Percentiles rank a stretch among this genome's conserved stretches.
These are phyloP conservation scores for Alternaria hordeiaustralica DNA, from an alignment of 2,329 filamentous ascomycete species.

Conservation along the genomic window DNA sequence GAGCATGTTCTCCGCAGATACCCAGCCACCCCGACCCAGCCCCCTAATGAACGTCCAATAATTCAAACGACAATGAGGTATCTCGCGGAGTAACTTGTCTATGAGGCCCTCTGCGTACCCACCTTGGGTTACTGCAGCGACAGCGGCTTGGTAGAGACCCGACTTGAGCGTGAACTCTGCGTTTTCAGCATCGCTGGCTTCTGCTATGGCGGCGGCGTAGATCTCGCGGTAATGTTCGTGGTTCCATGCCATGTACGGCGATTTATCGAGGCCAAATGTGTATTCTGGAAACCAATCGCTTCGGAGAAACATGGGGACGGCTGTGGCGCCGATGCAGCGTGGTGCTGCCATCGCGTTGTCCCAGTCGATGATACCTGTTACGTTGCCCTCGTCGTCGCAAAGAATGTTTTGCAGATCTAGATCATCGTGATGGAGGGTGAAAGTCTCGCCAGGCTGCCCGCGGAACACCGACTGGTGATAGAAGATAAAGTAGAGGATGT, in stretches of 20 bases:
- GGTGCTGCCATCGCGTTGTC: slow-evolving; percentile 12
- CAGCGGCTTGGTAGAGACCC: slow-evolving; percentile 2
- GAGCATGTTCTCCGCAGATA: not conserved
- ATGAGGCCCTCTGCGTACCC: not conserved
- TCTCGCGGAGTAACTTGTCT: not conserved
- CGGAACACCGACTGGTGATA: not conserved
- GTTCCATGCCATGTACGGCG: not conserved
- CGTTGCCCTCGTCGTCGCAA: slow-evolving; percentile 15
- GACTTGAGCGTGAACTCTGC: slow-evolving; percentile 10
- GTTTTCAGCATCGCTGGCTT: not conserved
- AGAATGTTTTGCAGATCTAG: slow-evolving; percentile 34
- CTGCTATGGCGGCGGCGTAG: slow-evolving; percentile 12
- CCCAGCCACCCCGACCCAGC: not conserved
- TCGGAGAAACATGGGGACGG: slow-evolving; percentile 12
- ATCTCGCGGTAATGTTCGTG: slow-evolving; percentile 12
- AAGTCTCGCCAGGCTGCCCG: slow-evolving; percentile 15
- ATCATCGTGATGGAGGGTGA: slow-evolving; percentile 25
- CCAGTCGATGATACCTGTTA: slow-evolving; percentile 30
- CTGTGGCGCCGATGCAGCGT: slow-evolving; percentile 14
- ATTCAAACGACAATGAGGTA: not conserved
- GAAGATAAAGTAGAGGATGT: slow-evolving; percentile 1
- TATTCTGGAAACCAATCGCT: slow-evolving; percentile 6
- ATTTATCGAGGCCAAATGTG: no score
- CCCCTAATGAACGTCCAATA: not conserved
- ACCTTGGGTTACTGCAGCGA: not conserved